Evolutionary conservation across 2,329 filamentous ascomycete genomes (phyloP).

Genomic region (Sporothrix humicola): DNA sequence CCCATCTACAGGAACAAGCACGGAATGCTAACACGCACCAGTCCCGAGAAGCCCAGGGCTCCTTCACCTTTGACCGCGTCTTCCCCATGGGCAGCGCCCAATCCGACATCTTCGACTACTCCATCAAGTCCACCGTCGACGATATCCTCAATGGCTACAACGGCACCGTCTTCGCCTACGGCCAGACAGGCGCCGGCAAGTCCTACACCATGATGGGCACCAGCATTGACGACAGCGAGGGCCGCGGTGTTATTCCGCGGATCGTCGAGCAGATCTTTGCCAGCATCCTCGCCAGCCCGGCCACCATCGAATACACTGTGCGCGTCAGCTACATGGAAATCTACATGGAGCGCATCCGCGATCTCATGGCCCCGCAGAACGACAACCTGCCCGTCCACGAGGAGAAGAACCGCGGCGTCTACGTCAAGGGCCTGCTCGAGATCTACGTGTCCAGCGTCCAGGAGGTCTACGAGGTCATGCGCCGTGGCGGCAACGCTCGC

Average conservation of each 20-base stretch:
- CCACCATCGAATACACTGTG: conserved; percentile 98
- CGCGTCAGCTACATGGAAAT: conserved; percentile 99
- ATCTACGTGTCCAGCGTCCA: conserved; percentile 95
- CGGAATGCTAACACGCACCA: conserved; percentile 47
- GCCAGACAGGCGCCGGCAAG: conserved; percentile 97
- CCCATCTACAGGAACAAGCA: not conserved
- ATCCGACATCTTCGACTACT: conserved; percentile 96
- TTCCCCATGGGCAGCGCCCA: conserved; percentile 94
- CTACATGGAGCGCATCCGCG: conserved; percentile 98
- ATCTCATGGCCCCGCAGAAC: conserved; percentile 89
- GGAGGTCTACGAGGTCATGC: conserved; percentile 96
- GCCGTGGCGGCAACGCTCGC: conserved; percentile 84
- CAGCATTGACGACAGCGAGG: conserved; percentile 87
- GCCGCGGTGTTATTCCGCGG: conserved; percentile 92
- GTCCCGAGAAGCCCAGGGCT: conserved; percentile 81
- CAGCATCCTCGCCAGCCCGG: conserved; percentile 88
- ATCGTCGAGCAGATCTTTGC: conserved; percentile 98
- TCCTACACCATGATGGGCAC: conserved; percentile 99
- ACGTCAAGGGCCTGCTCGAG: conserved; percentile 92
- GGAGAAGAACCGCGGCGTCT: conserved; percentile 93
- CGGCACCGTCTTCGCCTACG: conserved; percentile 97
- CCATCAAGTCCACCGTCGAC: conserved; percentile 92
- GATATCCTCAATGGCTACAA: conserved; percentile 99
- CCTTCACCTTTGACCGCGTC: conserved; percentile 96
- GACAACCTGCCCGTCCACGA: conserved; percentile 98